These are phyloP conservation scores for Avicennia marina DNA, from an alignment of 257 asterid genomes.

Conservation along the genomic window DNA sequence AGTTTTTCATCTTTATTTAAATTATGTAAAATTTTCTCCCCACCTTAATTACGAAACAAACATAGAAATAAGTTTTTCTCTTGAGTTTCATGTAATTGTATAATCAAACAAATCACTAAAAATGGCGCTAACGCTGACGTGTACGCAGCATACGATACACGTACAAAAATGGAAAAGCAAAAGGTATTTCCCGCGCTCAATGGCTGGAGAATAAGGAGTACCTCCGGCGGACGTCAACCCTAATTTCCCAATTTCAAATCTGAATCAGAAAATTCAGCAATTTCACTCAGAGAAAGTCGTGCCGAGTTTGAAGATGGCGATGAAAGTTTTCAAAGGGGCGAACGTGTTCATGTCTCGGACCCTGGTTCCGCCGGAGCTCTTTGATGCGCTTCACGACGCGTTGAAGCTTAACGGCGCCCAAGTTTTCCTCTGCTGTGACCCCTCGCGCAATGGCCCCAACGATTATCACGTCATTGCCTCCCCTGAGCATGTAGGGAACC, in stretches of 20 bases:
- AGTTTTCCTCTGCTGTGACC: conserved; percentile 82
- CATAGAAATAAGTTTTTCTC: no score
- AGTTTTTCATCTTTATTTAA: no score
- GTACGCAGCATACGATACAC: no score
- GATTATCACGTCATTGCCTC: conserved; percentile 93
- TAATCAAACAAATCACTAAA: no score
- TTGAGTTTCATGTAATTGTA: no score
- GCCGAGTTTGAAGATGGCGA: conserved; percentile 31
- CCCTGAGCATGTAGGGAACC: conserved; percentile 50
- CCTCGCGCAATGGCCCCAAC: conserved; percentile 61
- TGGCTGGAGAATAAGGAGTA: not conserved
- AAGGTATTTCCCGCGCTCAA: conserved; percentile 11
- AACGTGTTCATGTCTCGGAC: conserved; percentile 78
- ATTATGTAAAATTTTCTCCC: no score
- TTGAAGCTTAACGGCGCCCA: conserved; percentile 88
- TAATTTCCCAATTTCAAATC: conserved; percentile 10
- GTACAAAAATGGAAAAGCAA: not conserved
- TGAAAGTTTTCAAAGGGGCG: conserved; percentile 67
- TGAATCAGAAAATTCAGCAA: conserved; percentile 6
- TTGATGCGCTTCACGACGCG: conserved; percentile 91
- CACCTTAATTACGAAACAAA: no score
- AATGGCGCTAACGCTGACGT: no score
- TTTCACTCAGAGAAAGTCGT: not conserved
- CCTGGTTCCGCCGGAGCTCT: conserved; percentile 87
- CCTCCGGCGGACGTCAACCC: not conserved